These are phyloP conservation scores for Tetrapisispora nanseiensis DNA, from an alignment of 805 yeast species.

Conservation along the genomic window DNA sequence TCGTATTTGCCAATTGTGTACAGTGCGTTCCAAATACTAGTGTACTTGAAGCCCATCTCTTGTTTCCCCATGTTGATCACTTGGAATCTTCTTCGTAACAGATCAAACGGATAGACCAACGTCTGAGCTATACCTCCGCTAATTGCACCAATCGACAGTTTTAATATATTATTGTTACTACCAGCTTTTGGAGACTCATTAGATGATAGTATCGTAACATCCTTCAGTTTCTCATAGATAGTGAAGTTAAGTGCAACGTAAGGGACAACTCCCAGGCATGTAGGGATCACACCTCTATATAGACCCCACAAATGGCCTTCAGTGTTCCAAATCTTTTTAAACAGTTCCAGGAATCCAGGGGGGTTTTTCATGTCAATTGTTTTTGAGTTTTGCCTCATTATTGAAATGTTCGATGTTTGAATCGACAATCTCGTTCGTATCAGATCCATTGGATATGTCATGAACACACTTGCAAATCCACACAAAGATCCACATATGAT, in stretches of 20 bases:
- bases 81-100: constrained; percentile 82
- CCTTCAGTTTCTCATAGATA: constrained; percentile 74
- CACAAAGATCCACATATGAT: constrained; percentile 71
- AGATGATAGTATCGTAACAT: constrained; percentile 32
- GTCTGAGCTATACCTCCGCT: constrained; percentile 89
- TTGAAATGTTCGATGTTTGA: constrained; percentile 62
- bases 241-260: constrained; percentile 91
- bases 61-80: constrained; percentile 68
- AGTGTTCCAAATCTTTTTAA: constrained; percentile 46
- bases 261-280: constrained; percentile 90
- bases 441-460: constrained; percentile 86
- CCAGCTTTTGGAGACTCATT: constrained; percentile 22
- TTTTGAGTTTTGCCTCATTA: constrained; percentile 34
- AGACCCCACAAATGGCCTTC: constrained; percentile 81
- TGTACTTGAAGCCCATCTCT: constrained; percentile 73
- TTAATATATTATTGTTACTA: constrained; percentile 35
- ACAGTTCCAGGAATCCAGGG: constrained; percentile 59
- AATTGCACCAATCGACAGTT: constrained; percentile 70
- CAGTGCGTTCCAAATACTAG: constrained; percentile 68
- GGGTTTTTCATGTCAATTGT: constrained; percentile 35
- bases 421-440: constrained; percentile 83
- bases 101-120: constrained; percentile 82
- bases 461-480: constrained; percentile 69
- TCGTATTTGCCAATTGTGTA: constrained; percentile 58
- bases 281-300: constrained; percentile 83